Evolutionary conservation across 1,139 yeast genomes (phyloP), one percentile per base, ranked within the genome.

Genomic region (Debaryomyces coudertii): DNA sequence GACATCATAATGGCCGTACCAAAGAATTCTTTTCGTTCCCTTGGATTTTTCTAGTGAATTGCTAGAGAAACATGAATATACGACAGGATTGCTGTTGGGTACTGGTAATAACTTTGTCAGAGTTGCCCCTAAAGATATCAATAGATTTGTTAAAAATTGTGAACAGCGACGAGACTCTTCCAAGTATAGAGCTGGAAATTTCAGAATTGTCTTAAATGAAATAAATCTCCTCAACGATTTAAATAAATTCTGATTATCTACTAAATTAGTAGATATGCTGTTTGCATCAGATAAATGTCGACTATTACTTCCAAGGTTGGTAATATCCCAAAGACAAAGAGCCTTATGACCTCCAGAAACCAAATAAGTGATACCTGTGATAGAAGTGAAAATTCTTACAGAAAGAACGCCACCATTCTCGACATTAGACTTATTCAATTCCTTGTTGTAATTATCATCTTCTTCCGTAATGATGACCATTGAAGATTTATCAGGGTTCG

Each of bases 1-100:
- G 22, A 93, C 97, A 66, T 93, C 99, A 62, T 93, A 93, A 71
- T 93, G 99, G 1, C 97, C 98, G 63, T 93, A 93, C 85, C 95
- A 93, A 43, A 92, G 63, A 3, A 90, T 75, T 47, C 85, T 69
- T 30, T 54, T 53, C 36, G 25, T 43, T 5, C 39, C 40, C 4
- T 42, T 47, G 5, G 47, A 48, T 4, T 44, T 40, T 22, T 34
- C 27, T 23, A 47, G 50, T 25, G 43, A 36, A 44, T 75, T 71
- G 55, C 76, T 83, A 44, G 73, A 71, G 65, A 92, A 93, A 6
- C 73, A 69, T 0, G 93, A 92, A 57, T 81, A 84, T 0, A 93
- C 93, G 2, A 90, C 81, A 0, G 99, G 98, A 58, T 90, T 92
- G 8, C 86, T 85, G 55, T 85, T 73, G 9, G 78, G 76, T 3